Evolutionary conservation across 371 early-diverging fungal genomes (phyloP).

Genomic region (Fennellomyces sp.): DNA sequence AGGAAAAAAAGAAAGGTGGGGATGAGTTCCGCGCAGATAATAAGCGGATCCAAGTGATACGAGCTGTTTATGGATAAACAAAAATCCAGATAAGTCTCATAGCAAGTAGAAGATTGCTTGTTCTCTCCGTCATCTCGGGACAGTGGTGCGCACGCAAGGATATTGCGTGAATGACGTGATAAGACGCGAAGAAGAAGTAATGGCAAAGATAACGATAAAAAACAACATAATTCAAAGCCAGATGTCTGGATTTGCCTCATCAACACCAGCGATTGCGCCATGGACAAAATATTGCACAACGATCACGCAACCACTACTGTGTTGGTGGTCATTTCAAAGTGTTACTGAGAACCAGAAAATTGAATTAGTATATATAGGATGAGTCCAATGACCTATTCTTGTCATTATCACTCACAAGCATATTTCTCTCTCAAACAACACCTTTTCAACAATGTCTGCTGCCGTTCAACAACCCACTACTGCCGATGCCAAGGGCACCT

Average conservation of each 20-base stretch:
- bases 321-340: background rate
- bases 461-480: background rate
- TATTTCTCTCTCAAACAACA: background rate
- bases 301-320: conserved; percentile 5
- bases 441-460: conserved; percentile 4
- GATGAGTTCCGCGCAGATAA: no score
- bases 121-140: no score
- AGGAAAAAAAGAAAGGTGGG: no score
- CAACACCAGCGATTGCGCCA: conserved; percentile 3
- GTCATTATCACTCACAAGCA: background rate
- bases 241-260: background rate
- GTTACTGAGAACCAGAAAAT: background rate
- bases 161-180: background rate
- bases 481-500: conserved; percentile 4
- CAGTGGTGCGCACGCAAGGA: no score
- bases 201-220: background rate
- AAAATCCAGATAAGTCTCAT: no score
- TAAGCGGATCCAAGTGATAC: no score
- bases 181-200: background rate
- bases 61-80: no score
- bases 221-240: background rate
- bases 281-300: conserved; percentile 3
- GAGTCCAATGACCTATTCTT: background rate
- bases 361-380: background rate
- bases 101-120: no score